phyloP scores from a whole-genome alignment of 306 rosid genomes.

The Senna tora region DNA sequence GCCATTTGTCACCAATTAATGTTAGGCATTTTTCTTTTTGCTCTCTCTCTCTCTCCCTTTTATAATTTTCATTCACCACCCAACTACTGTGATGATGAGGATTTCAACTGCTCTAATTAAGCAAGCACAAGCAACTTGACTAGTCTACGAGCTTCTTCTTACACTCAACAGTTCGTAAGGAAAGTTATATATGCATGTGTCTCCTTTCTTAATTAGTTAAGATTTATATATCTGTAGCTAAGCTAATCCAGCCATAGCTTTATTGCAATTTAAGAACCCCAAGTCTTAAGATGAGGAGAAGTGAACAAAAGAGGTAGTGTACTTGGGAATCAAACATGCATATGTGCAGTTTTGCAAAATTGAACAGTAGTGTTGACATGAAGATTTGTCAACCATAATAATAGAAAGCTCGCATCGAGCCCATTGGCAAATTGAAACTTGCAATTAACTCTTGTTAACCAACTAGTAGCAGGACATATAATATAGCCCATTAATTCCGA shows the following conservation, averaged over 20 bases:
- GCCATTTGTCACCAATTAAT: conserved; percentile 18
- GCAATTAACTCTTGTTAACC: not conserved
- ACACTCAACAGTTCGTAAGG: no score
- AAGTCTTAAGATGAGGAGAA: not conserved
- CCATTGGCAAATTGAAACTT: not conserved
- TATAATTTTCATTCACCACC: not conserved
- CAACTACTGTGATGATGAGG: conserved; percentile 14
- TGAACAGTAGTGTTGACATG: conserved; percentile 17
- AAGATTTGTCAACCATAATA: conserved; percentile 38
- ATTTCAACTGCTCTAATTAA: not conserved
- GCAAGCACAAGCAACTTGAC: no score
- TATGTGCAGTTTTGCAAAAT: conserved; percentile 22
- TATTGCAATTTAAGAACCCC: not conserved
- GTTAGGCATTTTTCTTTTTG: not conserved
- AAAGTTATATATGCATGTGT: no score
- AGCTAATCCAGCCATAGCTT: not conserved
- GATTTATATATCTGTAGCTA: not conserved
- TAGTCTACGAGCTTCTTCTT: no score
- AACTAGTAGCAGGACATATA: not conserved
- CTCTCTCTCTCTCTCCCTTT: not conserved
- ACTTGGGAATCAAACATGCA: no score
- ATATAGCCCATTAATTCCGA: not conserved
- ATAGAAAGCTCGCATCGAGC: conserved; percentile 29
- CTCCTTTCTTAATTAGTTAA: not conserved
- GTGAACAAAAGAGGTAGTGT: not conserved